These are phyloP conservation scores for Fusarium odoratissimum DNA, from an alignment of 2,329 filamentous ascomycete species.

Conservation along the genomic window DNA sequence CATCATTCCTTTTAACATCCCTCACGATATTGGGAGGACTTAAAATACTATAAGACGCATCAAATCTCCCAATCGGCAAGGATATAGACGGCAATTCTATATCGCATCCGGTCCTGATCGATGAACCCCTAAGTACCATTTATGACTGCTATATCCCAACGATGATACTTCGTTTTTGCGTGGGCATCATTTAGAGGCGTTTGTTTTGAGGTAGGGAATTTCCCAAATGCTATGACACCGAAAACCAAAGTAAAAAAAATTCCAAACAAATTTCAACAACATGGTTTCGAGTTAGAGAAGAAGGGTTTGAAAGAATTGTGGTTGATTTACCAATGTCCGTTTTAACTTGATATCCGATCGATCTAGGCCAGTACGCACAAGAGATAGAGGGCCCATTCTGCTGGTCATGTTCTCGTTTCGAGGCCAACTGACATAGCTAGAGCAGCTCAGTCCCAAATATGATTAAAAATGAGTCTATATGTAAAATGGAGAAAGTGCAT, in stretches of 20 bases:
- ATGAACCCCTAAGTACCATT: conserved; percentile 6
- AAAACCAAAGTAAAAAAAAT: neutral
- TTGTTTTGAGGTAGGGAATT: conserved; percentile 28
- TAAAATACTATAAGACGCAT: neutral
- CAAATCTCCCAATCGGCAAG: conserved; percentile 1
- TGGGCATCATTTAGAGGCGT: conserved; percentile 45
- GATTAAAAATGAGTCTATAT: conserved; percentile 27
- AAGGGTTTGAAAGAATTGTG: conserved; percentile 6
- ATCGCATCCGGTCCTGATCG: neutral
- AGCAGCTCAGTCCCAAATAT: conserved; percentile 2
- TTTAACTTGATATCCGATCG: conserved; percentile 24
- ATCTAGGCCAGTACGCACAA: conserved; percentile 8
- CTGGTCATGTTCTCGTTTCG: neutral
- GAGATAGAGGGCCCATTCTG: conserved; percentile 5
- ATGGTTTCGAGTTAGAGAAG: conserved; percentile 33
- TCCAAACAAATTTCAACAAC: neutral
- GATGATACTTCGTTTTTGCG: conserved; percentile 20
- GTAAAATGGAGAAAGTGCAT: conserved; percentile 11
- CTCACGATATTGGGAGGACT: neutral
- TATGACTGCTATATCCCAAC: conserved; percentile 24
- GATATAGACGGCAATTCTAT: conserved; percentile 15
- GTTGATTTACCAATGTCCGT: conserved; percentile 7
- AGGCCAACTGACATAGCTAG: conserved; percentile 7
- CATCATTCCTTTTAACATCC: neutral
- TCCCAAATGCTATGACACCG: conserved; percentile 23